Conservation (phyloP, 164 flowering plant genomes). For the Annona cherimola region DNA sequence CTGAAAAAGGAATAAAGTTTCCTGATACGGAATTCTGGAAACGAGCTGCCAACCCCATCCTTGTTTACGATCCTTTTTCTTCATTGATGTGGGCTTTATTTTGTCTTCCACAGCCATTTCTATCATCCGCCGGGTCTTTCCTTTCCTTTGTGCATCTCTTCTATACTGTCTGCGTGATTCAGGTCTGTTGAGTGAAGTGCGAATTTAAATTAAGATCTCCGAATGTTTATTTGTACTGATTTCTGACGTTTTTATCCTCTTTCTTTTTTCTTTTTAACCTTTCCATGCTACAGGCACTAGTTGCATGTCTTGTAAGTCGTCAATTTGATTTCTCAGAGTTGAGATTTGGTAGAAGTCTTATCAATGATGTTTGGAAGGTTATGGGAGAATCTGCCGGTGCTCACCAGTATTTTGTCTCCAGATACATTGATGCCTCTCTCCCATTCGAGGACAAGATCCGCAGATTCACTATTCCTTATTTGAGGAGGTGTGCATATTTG, state of each 20-base stretch:
- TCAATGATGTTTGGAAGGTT: constrained; percentile 44
- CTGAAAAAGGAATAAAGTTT: constrained; percentile 32
- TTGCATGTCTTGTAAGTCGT: constrained; percentile 32
- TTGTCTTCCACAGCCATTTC: constrained; percentile 72
- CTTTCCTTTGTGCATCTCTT: constrained; percentile 72
- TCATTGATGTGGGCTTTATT: constrained; percentile 91
- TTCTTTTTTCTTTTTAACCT: not conserved
- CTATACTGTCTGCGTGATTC: constrained; percentile 62
- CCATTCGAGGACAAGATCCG: constrained; percentile 50
- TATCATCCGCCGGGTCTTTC: constrained; percentile 55
- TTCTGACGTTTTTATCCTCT: not conserved
- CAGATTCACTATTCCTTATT: constrained; percentile 57
- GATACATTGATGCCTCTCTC: constrained; percentile 41
- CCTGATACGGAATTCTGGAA: constrained; percentile 71
- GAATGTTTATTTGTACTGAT: not conserved
- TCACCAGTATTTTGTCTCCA: constrained; percentile 50
- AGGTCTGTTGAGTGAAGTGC: constrained; percentile 38
- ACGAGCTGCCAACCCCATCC: constrained; percentile 74
- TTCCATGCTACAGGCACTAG: constrained; percentile 48
- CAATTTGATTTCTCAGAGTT: constrained; percentile 22
- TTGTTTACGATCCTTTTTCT: constrained; percentile 83
- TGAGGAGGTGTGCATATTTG: constrained; percentile 81
- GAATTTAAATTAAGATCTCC: not conserved
- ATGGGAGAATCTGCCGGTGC: constrained; percentile 35
- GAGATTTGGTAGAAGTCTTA: constrained; percentile 35